Evolutionary conservation across 2,329 filamentous ascomycete species (phyloP), one percentile per base, ranked within the genome.

Genomic region (Calonectria hawksworthii): DNA sequence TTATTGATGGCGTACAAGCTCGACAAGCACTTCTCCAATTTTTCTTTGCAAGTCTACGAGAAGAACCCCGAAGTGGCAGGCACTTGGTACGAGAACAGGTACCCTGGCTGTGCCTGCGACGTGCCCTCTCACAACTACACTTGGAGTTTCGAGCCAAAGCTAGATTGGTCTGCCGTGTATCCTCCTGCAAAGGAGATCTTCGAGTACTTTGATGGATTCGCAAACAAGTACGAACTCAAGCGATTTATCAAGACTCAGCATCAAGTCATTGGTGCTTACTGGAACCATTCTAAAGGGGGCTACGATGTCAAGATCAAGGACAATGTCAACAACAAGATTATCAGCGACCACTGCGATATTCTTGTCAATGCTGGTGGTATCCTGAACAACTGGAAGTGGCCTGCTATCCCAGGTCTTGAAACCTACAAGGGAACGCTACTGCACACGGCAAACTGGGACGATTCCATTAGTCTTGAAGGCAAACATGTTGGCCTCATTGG

Each of bases 81-180:
- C 3, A 92, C 90, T 0, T 92, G 90, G 90, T 86, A 87, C 75
- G 90, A 92, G 79, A 92, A 91, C 78, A 85, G 87, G 26, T 92
- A 92, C 74, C 90, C 90, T 0, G 90, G 90, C 14, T 91, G 90
- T 77, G 85, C 85, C 68, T 92, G 89, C 79, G 90, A 91, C 70
- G 86, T 90, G 0, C 88, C 88, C 1, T 85, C 88, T 0, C 88
- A 90, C 78, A 89, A 88, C 76, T 90, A 90, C 82, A 88, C 86
- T 0, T 89, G 84, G 82, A 86, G 85, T 10, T 90, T 89, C 68
- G 87, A 89, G 76, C 87, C 79, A 4, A 77, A 78, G 50, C 44
- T 74, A 0, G 74, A 79, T 6, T 93, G 92, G 91, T 87, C 87
- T 23, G 88, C 88, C 70, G 91, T 92, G 80, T 92, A 90, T 79